Conservation (phyloP, 2,329 filamentous ascomycete species). For the Microdochium trichocladiopsis region DNA sequence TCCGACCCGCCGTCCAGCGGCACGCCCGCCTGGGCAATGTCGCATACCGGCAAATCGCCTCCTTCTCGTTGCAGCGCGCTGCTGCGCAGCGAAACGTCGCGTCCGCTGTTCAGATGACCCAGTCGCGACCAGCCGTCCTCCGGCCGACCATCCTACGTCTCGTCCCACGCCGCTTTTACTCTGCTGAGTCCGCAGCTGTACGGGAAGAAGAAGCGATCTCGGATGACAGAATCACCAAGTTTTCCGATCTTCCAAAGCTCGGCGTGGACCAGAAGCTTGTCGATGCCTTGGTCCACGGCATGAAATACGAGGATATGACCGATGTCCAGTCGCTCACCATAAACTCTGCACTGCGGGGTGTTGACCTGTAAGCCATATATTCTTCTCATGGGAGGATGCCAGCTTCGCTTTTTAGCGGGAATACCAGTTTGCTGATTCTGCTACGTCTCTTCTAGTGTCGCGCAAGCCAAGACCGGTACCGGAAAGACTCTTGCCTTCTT, state of each 20-base stretch:
- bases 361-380: conserved; percentile 62
- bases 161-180: conserved; percentile 4
- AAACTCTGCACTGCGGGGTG: conserved; percentile 68
- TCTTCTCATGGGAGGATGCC: too few relatives aligned
- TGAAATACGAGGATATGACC: conserved; percentile 82
- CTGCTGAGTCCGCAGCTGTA: conserved; percentile 1
- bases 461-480: conserved; percentile 93
- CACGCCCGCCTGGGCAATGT: conserved; percentile 6
- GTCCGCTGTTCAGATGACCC: background rate
- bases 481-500: conserved; percentile 96
- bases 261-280: conserved; percentile 61
- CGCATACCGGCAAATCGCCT: conserved; percentile 5
- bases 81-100: background rate
- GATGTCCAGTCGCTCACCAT: conserved; percentile 86
- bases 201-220: conserved; percentile 2
- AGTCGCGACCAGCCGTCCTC: conserved; percentile 3
- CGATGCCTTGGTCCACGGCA: conserved; percentile 58
- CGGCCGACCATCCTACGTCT: background rate
- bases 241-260: conserved; percentile 33
- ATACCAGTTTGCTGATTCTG: too few relatives aligned
- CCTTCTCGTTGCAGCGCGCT: conserved; percentile 1
- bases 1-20: conserved; percentile 6
- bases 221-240: conserved; percentile 25
- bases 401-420: too few relatives aligned
- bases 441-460: conserved; percentile 48